A percentile compares a stretch with the other conserved stretches of the same genome.
These are phyloP conservation scores for Venturia nashicola DNA, from an alignment of 2,329 filamentous ascomycete species.

Conservation along the genomic window DNA sequence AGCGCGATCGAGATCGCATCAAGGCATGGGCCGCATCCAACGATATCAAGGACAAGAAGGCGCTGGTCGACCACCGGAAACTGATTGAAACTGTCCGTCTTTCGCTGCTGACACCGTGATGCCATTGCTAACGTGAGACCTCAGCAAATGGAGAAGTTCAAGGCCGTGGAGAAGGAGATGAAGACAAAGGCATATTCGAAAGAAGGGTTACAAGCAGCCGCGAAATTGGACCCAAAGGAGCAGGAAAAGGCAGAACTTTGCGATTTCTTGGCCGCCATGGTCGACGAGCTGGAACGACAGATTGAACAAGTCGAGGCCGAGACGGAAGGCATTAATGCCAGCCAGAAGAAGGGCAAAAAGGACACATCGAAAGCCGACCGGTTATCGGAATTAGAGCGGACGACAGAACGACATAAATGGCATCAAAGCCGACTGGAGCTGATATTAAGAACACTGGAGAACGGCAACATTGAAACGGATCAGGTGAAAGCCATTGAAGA, in stretches of 20 bases:
- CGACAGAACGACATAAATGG: constrained; percentile 91
- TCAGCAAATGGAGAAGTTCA: constrained; percentile 99
- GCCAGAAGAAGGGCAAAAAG: constrained; percentile 90
- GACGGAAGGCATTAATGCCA: constrained; percentile 71
- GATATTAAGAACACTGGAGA: constrained; percentile 79
- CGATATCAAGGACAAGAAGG: constrained; percentile 99
- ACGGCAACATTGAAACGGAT: constrained; percentile 77
- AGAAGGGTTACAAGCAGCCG: constrained; percentile 82
- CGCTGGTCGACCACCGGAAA: constrained; percentile 83
- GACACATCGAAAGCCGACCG: constrained; percentile 73
- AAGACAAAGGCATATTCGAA: constrained; percentile 99
- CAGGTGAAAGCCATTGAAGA: constrained; percentile 84
- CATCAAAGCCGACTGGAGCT: constrained; percentile 89
- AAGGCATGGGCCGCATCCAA: constrained; percentile 98
- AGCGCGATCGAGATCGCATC: constrained; percentile 94
- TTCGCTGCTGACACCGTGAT: constrained; percentile 12
- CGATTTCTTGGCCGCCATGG: constrained; percentile 75
- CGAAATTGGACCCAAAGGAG: constrained; percentile 94
- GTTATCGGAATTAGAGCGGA: constrained; percentile 70
- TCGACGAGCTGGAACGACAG: constrained; percentile 86
- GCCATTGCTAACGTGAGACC: constrained; percentile 21
- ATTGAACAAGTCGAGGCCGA: constrained; percentile 90
- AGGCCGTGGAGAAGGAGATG: constrained; percentile 99
- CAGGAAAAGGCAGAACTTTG: constrained; percentile 82
- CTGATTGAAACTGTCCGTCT: constrained; percentile 85